Evolutionary conservation across 169 alveolate genomes (phyloP).

Genomic region (Plasmodium cynomolgi): DNA sequence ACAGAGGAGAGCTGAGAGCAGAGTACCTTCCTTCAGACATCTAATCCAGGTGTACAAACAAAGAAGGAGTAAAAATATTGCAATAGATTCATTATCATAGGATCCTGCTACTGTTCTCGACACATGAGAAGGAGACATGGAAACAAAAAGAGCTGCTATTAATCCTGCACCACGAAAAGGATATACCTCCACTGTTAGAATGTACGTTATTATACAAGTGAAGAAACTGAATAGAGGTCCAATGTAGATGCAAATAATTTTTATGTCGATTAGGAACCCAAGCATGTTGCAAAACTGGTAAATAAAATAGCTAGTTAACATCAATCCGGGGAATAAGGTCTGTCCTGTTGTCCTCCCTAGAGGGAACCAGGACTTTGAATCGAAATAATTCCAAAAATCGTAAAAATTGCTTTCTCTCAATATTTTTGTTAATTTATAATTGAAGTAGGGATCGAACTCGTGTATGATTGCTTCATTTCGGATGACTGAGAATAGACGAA

Average conservation of each 20-base stretch:
- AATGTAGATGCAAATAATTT: slow-evolving; percentile 96
- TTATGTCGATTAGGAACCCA: slow-evolving; percentile 92
- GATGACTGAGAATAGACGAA: slow-evolving; percentile 96
- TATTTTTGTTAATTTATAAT: slow-evolving; percentile 95
- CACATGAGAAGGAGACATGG: slow-evolving; percentile 97
- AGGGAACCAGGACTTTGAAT: slow-evolving; percentile 97
- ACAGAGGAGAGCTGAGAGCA: slow-evolving; percentile 86
- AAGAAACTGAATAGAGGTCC: slow-evolving; percentile 97
- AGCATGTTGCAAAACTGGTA: slow-evolving; percentile 80
- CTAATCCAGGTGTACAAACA: slow-evolving; percentile 94
- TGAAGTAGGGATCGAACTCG: slow-evolving; percentile 99
- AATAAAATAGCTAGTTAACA: slow-evolving; percentile 94
- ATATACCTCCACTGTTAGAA: slow-evolving; percentile 89
- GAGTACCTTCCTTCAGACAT: slow-evolving; percentile 94
- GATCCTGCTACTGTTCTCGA: slow-evolving; percentile 95
- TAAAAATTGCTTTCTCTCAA: slow-evolving; percentile 94
- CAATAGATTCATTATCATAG: slow-evolving; percentile 98
- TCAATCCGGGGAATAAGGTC: slow-evolving; percentile 98
- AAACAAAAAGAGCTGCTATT: slow-evolving; percentile 95
- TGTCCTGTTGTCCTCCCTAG: slow-evolving; percentile 98
- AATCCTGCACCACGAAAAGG: slow-evolving; percentile 93
- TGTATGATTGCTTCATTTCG: slow-evolving; percentile 97
- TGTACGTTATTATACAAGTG: slow-evolving; percentile 94
- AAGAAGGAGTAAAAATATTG: slow-evolving; percentile 95
- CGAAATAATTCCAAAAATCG: slow-evolving; percentile 98